Evolutionary conservation across 2,329 filamentous ascomycete species (phyloP).

Genomic region (Penicillium sp.): DNA sequence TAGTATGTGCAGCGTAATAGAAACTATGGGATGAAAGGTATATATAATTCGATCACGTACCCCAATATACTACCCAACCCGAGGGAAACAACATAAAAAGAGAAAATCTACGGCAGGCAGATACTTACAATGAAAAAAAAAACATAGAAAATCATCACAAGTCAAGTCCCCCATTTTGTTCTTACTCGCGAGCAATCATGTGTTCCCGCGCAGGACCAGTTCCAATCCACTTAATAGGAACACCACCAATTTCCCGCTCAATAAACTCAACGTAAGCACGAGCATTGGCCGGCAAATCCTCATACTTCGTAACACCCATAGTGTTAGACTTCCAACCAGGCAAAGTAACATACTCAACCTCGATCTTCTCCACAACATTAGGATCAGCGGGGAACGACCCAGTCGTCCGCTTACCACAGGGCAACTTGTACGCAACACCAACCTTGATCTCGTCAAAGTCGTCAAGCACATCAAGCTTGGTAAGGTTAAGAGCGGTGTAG

Average conservation of each 20-base stretch:
- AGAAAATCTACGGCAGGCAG: slow-evolving; percentile 12
- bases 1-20: background rate
- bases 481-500: slow-evolving; percentile 61
- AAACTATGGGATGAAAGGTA: background rate
- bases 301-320: slow-evolving; percentile 57
- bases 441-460: slow-evolving; percentile 65
- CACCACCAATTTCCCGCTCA: slow-evolving; percentile 56
- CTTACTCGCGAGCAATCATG: slow-evolving; percentile 56
- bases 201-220: slow-evolving; percentile 62
- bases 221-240: slow-evolving; percentile 64
- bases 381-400: slow-evolving; percentile 61
- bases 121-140: slow-evolving; percentile 12
- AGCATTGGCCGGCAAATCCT: slow-evolving; percentile 59
- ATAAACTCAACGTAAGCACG: slow-evolving; percentile 63
- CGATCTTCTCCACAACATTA: slow-evolving; percentile 52
- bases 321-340: slow-evolving; percentile 64
- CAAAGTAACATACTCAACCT: slow-evolving; percentile 61
- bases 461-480: slow-evolving; percentile 66
- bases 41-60: slow-evolving; percentile 18
- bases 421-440: slow-evolving; percentile 57
- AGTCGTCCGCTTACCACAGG: slow-evolving; percentile 50
- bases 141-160: background rate
- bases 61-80: slow-evolving; percentile 18
- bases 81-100: slow-evolving; percentile 3
- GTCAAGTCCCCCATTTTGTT: background rate